phyloP scores from a whole-genome alignment of 2,329 filamentous ascomycete species.

The Neofusicoccum cordaticola region DNA sequence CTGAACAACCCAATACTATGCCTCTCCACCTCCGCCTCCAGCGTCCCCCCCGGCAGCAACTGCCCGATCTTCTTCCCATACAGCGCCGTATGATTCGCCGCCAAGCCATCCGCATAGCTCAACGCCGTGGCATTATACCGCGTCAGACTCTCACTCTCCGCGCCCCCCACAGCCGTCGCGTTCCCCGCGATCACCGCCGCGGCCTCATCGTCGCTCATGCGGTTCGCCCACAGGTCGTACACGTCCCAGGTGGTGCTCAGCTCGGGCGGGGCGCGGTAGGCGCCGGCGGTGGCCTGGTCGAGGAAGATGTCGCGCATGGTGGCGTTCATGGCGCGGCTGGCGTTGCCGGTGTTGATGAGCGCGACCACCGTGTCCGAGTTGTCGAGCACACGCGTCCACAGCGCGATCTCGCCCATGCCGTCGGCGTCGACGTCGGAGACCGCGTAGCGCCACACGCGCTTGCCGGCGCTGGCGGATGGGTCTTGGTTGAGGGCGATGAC shows the following conservation, averaged over 20 bases:
- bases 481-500: constrained; percentile 52
- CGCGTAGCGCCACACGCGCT: constrained; percentile 46
- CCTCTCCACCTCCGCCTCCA: constrained; percentile 44
- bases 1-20: constrained; percentile 54
- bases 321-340: constrained; percentile 46
- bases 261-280: constrained; percentile 38
- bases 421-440: constrained; percentile 42
- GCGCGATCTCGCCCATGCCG: constrained; percentile 47
- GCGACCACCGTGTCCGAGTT: constrained; percentile 49
- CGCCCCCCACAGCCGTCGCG: constrained; percentile 30
- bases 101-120: constrained; percentile 49
- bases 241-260: constrained; percentile 50
- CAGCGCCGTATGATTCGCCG: constrained; percentile 42
- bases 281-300: constrained; percentile 44
- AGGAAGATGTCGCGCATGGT: constrained; percentile 54
- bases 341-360: constrained; percentile 51
- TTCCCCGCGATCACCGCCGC: constrained; percentile 44
- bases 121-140: constrained; percentile 51
- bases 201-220: constrained; percentile 51
- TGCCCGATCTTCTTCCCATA: constrained; percentile 47
- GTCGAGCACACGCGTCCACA: constrained; percentile 50
- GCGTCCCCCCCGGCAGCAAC: constrained; percentile 38
- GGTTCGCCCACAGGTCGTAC: constrained; percentile 55
- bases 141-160: constrained; percentile 25
- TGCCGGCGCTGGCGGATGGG: constrained; percentile 40